These are phyloP conservation scores for Artemisia tridentata DNA, from an alignment of 129 eudicot species.

Conservation along the genomic window DNA sequence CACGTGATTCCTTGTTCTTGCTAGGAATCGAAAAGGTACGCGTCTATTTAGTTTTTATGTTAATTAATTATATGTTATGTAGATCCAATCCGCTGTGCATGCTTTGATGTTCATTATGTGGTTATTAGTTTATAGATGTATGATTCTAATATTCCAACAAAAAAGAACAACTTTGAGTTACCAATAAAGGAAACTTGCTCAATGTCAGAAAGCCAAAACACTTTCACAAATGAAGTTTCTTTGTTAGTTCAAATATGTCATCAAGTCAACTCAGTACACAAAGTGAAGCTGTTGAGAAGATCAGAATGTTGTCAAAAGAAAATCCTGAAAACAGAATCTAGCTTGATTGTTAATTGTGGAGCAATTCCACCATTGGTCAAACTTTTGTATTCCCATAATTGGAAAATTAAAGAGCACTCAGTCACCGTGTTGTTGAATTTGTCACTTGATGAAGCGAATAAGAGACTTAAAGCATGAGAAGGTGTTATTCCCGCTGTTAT, in stretches of 20 bases:
- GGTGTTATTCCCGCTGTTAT: constrained; percentile 61
- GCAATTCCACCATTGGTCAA: constrained; percentile 16
- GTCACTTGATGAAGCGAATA: constrained; percentile 63
- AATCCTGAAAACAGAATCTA: constrained; percentile 57
- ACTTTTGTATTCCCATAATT: constrained; percentile 34
- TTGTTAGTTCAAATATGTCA: constrained; percentile 45
- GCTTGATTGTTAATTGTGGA: constrained; percentile 16
- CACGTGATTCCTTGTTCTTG: too few relatives aligned
- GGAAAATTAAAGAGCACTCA: constrained; percentile 50
- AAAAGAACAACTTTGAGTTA: constrained; percentile 54
- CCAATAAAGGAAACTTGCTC: constrained; percentile 42
- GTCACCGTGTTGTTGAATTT: constrained; percentile 64
- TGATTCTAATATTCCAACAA: too few relatives aligned
- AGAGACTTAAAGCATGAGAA: constrained; percentile 54
- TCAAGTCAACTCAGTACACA: constrained; percentile 42
- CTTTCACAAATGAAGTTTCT: constrained; percentile 39
- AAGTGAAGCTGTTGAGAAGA: constrained; percentile 49
- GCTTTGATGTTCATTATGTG: too few relatives aligned
- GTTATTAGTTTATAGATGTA: too few relatives aligned
- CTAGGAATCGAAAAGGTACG: too few relatives aligned
- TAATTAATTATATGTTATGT: too few relatives aligned
- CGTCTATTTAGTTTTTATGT: too few relatives aligned
- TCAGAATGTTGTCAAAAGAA: constrained; percentile 66
- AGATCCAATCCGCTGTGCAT: too few relatives aligned
- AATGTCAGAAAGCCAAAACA: constrained; percentile 36